Evolutionary conservation across 2,329 filamentous ascomycete genomes (phyloP).

Genomic region (Raffaelea arxii): DNA sequence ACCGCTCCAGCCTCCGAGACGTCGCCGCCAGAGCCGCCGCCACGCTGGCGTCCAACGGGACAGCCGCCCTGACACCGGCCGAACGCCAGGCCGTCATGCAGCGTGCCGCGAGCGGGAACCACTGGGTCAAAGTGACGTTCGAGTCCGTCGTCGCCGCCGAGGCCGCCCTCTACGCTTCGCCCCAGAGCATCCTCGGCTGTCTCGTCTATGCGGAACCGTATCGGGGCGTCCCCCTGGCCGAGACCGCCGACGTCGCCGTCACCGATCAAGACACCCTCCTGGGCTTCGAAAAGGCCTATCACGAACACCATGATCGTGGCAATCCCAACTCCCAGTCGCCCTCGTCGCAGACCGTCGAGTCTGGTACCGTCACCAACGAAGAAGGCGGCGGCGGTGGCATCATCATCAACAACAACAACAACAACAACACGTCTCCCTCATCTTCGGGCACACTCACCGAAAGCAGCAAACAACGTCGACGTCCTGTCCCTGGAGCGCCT

Average conservation of each 20-base stretch:
- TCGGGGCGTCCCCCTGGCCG: slow-evolving; percentile 46
- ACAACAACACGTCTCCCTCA: slow-evolving; percentile 10
- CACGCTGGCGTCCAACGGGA: slow-evolving; percentile 26
- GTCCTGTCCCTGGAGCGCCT: background rate
- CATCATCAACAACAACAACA: no score
- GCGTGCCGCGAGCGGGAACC: slow-evolving; percentile 69
- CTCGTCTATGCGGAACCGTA: slow-evolving; percentile 64
- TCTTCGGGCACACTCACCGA: slow-evolving; percentile 37
- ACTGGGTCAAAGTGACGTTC: slow-evolving; percentile 88
- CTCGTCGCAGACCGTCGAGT: slow-evolving; percentile 50
- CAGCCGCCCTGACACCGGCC: slow-evolving; percentile 54
- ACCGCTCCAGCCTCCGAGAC: slow-evolving; percentile 65
- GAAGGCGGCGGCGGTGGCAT: slow-evolving; percentile 13
- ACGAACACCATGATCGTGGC: slow-evolving; percentile 20
- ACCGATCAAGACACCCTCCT: slow-evolving; percentile 34
- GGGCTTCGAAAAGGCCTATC: slow-evolving; percentile 4
- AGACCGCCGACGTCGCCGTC: slow-evolving; percentile 53
- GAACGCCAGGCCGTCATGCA: slow-evolving; percentile 68
- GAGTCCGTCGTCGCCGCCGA: slow-evolving; percentile 65
- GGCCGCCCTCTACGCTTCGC: slow-evolving; percentile 58
- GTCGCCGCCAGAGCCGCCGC: slow-evolving; percentile 47
- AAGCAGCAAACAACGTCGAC: background rate
- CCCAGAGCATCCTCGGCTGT: slow-evolving; percentile 61
- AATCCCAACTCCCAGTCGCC: slow-evolving; percentile 16
- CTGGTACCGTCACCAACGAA: slow-evolving; percentile 37